Base-by-base conservation (phyloP, 2,329 filamentous ascomycete species). In the Colletotrichum magnum region DNA sequence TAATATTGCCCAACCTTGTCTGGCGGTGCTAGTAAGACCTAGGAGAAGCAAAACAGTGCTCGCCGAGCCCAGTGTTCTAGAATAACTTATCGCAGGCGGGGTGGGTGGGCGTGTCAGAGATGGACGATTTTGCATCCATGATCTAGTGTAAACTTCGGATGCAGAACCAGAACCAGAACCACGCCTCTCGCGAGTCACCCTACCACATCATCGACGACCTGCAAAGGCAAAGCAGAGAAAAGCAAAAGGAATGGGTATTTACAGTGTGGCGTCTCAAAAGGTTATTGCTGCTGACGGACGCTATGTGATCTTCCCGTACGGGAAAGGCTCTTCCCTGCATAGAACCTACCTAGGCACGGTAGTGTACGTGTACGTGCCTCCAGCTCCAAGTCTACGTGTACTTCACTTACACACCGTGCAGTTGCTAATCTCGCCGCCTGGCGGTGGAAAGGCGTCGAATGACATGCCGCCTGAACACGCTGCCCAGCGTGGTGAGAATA, bases 241-340 rank as follows among this genome's bases (percentile, higher is more conserved):
- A 5, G n/a, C 47, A 50, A 21, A 24, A 21, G 6, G 18, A 18
- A 50, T 21, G 16, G 32, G 45, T 39, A 53, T 52, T 66, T 67
- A 58, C 62, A 57, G 62, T 69, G 57, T 69, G 67, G 67, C 67
- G 57, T 57, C 6, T 36, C 21, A 43, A 24, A 65, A 60, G 36
- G 24, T 47, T 64, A 21, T 59, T 50, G 26, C 48, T 68, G 66
- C 54, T 64, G 60, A 56, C 48, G 48, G 65, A 58, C 39, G 53
- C 54, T 64, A 58, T 28, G 18, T 52, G 51, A 53, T 53, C 52
- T 24, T 58, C 53, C 58, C 43, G 58, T 51, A 43, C 43, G 64
- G 43, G 59, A 64, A 58, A 64, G 52, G 52, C 48, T 54, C 58
- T 52, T 54, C 26, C 50, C 18, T 62, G 58, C 39, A 39, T 47